These are phyloP conservation scores for Naematelia encephala DNA, from an alignment of 768 basidiomycete species.

Conservation along the genomic window DNA sequence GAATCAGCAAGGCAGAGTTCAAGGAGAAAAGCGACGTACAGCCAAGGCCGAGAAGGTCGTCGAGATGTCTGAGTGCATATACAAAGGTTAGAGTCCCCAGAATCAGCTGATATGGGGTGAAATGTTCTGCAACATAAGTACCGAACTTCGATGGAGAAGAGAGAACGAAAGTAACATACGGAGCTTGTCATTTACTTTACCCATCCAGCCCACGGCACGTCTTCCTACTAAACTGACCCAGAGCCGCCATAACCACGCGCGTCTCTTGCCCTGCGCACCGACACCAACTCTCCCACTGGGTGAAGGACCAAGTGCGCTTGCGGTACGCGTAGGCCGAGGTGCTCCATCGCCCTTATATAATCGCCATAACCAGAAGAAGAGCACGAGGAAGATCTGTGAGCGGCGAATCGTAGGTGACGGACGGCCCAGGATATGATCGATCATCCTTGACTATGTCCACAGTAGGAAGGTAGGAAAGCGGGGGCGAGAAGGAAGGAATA, in stretches of 20 bases:
- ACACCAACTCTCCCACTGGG: conserved; percentile 24
- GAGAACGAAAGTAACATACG: conserved; percentile 24
- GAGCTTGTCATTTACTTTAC: conserved; percentile 38
- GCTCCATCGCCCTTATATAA: conserved; percentile 60
- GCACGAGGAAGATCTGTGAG: conserved; percentile 83
- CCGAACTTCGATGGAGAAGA: neutral
- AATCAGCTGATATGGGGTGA: conserved; percentile 95
- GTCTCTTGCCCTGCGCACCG: conserved; percentile 3
- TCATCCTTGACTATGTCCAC: conserved; percentile 64
- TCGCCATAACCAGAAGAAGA: conserved; percentile 86
- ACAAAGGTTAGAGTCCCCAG: conserved; percentile 77
- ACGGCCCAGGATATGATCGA: conserved; percentile 85
- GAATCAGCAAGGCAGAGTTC: neutral
- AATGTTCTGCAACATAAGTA: conserved; percentile 58
- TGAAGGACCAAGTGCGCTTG: conserved; percentile 9
- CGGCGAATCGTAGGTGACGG: conserved; percentile 89
- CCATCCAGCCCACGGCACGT: conserved; percentile 29
- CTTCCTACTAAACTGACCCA: conserved; percentile 33
- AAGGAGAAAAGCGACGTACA: conserved; percentile 56
- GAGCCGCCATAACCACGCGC: conserved; percentile 24
- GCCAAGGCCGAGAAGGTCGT: conserved; percentile 76
- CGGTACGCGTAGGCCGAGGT: conserved; percentile 7
- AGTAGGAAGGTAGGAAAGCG: neutral
- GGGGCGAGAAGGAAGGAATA: neutral
- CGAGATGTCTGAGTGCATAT: conserved; percentile 78